A percentile compares a stretch with the other conserved stretches of the same genome.
Conservation (phyloP, 2,329 filamentous ascomycete genomes). For the Plenodomus lindquistii region DNA sequence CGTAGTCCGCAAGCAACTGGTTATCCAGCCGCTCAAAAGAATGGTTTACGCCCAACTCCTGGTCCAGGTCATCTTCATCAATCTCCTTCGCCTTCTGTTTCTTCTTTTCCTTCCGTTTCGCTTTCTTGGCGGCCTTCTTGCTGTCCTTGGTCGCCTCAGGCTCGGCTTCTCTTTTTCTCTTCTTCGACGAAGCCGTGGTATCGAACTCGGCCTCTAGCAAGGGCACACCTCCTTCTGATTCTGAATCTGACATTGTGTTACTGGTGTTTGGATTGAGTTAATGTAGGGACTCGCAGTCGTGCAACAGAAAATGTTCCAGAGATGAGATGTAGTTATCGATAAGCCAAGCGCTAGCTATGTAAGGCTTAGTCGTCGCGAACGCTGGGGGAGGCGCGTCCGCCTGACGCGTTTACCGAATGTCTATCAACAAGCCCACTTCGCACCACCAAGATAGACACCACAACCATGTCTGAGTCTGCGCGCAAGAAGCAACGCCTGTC, state of each 20-base stretch:
- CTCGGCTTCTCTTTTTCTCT: conserved; percentile 48
- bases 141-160: conserved; percentile 34
- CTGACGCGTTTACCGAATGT: conserved; percentile 25
- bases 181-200: conserved; percentile 35
- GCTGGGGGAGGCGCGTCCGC: conserved; percentile 18
- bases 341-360: conserved; percentile 12
- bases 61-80: conserved; percentile 61
- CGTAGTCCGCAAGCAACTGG: conserved; percentile 79
- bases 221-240: conserved; percentile 49
- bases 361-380: conserved; percentile 5
- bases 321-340: conserved; percentile 37
- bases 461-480: conserved; percentile 42
- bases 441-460: conserved; percentile 10
- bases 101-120: conserved; percentile 59
- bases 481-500: conserved; percentile 41
- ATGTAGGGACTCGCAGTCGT: conserved; percentile 11
- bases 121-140: conserved; percentile 43
- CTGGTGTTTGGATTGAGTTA: conserved; percentile 23
- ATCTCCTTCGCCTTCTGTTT: conserved; percentile 63
- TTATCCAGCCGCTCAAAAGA: conserved; percentile 82
- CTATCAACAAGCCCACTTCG: conserved; percentile 22
- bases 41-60: conserved; percentile 67
- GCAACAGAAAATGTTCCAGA: conserved; percentile 29
- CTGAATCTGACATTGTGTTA: conserved; percentile 51
- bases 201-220: conserved; percentile 50